These are phyloP conservation scores for Leishmania mexicana DNA, from an alignment of 208 protist genomes.

Conservation along the genomic window DNA sequence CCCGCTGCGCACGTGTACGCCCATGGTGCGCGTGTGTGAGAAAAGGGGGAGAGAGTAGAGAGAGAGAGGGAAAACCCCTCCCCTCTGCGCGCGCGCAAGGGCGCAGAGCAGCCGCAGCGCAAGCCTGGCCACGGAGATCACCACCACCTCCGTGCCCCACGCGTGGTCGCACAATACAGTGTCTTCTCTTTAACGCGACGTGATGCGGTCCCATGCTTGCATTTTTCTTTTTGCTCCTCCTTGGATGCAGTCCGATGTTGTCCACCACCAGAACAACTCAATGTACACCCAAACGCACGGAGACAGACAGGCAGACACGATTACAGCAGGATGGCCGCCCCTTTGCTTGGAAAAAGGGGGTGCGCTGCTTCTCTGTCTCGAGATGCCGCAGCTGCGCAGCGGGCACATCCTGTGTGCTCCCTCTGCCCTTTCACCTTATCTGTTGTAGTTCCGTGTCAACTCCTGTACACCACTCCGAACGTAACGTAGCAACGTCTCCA, in stretches of 20 bases:
- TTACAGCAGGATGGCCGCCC: neutral
- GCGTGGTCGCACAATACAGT: neutral
- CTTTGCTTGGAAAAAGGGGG: neutral
- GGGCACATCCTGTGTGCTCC: neutral
- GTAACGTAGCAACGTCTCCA: conserved; percentile 49
- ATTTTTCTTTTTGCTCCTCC: neutral
- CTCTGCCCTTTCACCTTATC: neutral
- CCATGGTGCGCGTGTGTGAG: neutral
- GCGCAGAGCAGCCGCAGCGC: neutral
- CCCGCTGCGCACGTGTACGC: neutral
- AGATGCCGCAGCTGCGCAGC: neutral
- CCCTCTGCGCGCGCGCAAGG: no score
- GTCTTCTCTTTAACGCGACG: no score
- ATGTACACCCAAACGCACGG: neutral
- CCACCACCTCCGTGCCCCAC: neutral
- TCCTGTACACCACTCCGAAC: conserved; percentile 27
- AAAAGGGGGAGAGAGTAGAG: neutral
- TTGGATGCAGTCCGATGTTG: neutral
- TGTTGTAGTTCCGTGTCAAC: conserved; percentile 36
- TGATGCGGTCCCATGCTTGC: neutral
- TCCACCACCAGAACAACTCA: neutral
- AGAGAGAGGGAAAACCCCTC: neutral
- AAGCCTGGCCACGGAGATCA: neutral
- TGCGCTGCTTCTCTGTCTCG: neutral
- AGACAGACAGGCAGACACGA: neutral